Evolutionary conservation across 2,329 filamentous ascomycete species (phyloP), one percentile per base, ranked within the genome.

Genomic region (Pseudogymnoascus sp.): DNA sequence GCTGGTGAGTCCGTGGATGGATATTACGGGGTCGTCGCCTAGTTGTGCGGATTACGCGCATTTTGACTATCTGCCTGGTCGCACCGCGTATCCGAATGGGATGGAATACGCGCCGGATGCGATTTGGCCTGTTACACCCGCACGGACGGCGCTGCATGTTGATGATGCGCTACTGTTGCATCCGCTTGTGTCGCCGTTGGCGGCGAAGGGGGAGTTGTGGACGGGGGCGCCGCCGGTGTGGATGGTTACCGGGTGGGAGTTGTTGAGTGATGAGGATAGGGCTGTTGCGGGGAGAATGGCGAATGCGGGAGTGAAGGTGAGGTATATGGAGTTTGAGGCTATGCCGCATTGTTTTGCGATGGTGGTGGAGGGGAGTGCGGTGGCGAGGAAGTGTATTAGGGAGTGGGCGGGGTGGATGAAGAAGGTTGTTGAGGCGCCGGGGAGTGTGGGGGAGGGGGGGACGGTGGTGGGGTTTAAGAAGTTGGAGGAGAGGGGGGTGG

Each of bases 321-420:
- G 84, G 3, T 88, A 86, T 69, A 84, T 90, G 72, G 84, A 91
- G 75, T 95, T 86, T 72, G 86, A 92, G 73, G 87, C 85, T 2
- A 93, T 93, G 90, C 89, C 90, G 62, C 90, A 93, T 75, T 85
- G 84, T 68, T 93, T 91, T 71, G 83, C 81, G 0, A 69, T 85
- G 66, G 67, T 90, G 1, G 75, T 90, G 63, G 74, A 78, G 1
- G 74, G 75, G 4, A 72, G 80, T 1, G 71, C 77, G 1, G 78
- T 75, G 31, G 75, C 81, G 2, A 75, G 71, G 67, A 78, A 81
- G 59, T 88, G 84, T 69, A 81, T 84, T 64, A 73, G 79, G 12
- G 75, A 77, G 2, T 85, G 85, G 81, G 75, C 82, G 0, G 74
- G 72, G 1, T 91, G 91, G 66, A 80, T 86, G 23, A 75, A 67